Evolutionary conservation across 768 basidiomycete species (phyloP), one percentile per base, ranked within the genome.

Genomic region (Pholiota molesta): DNA sequence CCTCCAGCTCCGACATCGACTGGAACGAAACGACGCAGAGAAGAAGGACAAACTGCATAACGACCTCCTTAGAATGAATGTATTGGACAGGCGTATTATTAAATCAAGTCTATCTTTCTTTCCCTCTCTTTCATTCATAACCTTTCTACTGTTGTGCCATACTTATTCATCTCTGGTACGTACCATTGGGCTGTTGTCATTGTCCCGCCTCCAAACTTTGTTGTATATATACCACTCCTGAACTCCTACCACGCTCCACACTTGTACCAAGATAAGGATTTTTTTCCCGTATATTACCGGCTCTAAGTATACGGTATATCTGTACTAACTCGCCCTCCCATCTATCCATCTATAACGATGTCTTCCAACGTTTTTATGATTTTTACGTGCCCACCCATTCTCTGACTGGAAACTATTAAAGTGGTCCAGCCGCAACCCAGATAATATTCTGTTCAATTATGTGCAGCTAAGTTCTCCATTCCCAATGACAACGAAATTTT

Each of bases 1-100:
- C 55, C 68, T 16, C 55, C 62, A 16, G 63, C 67, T 6, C 23
- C 59, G 8, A n/a, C 23, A 23, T 59, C 71, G 29, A 64, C 64
- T 42, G 69, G 71, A 6, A 65, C 71, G 40, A 78, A 78, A 68
- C 73, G 75, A 66, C 68, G 68, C 51, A 72, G 78, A 59, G 77
- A 78, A 56, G 76, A 77, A 19, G 55, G 64, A 29, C 68, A 66
- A 55, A 51, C 59, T 51, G 63, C 63, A 52, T 70, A 65, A 67
- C 26, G 35, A 42, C 13, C n/a, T 53, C 35, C 29, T 11, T 33
- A 26, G 49, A 60, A 55, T 21, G 31, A 42, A 47, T 56, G 56
- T 63, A 60, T 17, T 23, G 40, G 52, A 45, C 52, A 21, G 42
- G n/a, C 40, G 33, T 54, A 23, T 42, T 60, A 53, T 60, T 45